Evolutionary conservation across 2,329 filamentous ascomycete species (phyloP).

Genomic region (Aspergillus costaricaensis): DNA sequence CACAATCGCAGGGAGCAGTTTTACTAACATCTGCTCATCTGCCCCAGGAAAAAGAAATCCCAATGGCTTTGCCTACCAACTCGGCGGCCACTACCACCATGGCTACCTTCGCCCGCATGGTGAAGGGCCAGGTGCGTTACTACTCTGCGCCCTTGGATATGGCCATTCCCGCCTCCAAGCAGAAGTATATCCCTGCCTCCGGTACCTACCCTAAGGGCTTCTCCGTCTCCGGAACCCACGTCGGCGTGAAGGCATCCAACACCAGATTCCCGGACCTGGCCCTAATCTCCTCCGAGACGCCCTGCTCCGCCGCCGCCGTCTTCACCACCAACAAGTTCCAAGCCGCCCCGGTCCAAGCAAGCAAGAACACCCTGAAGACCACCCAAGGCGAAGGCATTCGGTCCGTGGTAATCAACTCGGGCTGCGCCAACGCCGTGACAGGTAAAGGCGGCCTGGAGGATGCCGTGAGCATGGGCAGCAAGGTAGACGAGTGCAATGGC

Average conservation of each 20-base stretch:
- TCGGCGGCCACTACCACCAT: constrained; percentile 30
- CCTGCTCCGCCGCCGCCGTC: constrained; percentile 84
- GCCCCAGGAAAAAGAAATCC: not conserved
- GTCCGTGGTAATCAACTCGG: constrained; percentile 88
- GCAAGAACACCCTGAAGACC: constrained; percentile 68
- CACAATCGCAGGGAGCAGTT: too few relatives aligned
- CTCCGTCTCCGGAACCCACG: constrained; percentile 79
- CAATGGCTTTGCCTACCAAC: constrained; percentile 31
- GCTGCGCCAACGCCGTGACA: constrained; percentile 96
- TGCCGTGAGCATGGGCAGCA: constrained; percentile 77
- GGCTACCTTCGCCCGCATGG: constrained; percentile 38
- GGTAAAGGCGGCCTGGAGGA: constrained; percentile 87
- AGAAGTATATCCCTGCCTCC: constrained; percentile 82
- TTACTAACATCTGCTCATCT: constrained; percentile 3
- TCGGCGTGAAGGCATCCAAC: constrained; percentile 91
- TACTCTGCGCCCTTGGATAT: constrained; percentile 51
- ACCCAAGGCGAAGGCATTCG: constrained; percentile 70
- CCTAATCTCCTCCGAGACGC: constrained; percentile 80
- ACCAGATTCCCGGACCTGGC: constrained; percentile 89
- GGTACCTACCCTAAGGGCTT: constrained; percentile 93
- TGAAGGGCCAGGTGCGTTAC: constrained; percentile 42
- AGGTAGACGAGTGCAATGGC: constrained; percentile 69
- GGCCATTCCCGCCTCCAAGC: constrained; percentile 73
- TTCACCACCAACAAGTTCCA: constrained; percentile 99
- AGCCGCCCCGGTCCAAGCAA: constrained; percentile 89